A percentile compares a stretch with the other conserved stretches of the same genome.
Evolutionary conservation across 108 stramenopile species (phyloP).

Genomic region (Cyclotella distinguenda): DNA sequence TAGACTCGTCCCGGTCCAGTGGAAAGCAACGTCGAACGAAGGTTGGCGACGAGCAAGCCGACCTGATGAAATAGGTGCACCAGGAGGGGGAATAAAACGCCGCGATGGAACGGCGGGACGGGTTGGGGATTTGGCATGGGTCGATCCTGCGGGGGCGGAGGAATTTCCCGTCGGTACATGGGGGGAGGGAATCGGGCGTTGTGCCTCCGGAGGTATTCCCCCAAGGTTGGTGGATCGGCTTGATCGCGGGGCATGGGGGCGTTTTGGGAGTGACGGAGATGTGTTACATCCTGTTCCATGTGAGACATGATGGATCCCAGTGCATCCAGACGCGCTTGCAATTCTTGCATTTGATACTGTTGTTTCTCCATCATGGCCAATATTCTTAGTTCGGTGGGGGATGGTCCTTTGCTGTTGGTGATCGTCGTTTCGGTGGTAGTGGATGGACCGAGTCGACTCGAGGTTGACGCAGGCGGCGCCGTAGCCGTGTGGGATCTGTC

Average conservation of each 20-base stretch:
- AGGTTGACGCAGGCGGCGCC: background rate
- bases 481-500: too few relatives aligned
- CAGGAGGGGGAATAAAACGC: constrained; percentile 25
- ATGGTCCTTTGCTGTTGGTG: background rate
- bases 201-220: too few relatives aligned
- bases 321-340: constrained; percentile 25
- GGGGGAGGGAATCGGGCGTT: background rate
- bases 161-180: background rate
- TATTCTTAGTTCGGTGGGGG: constrained; percentile 6
- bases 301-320: constrained; percentile 27
- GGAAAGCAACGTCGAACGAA: constrained; percentile 21
- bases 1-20: constrained; percentile 35
- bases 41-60: constrained; percentile 1
- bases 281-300: constrained; percentile 21
- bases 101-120: constrained; percentile 10
- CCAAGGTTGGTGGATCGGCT: too few relatives aligned
- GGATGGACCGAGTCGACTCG: too few relatives aligned
- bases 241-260: too few relatives aligned
- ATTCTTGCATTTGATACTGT: constrained; percentile 19
- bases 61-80: background rate
- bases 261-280: constrained; percentile 17
- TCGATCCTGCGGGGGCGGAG: background rate
- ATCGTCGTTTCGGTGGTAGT: background rate
- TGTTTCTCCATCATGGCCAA: constrained; percentile 24
- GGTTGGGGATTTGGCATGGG: too few relatives aligned